phyloP scores from a whole-genome alignment of 2,329 filamentous ascomycete genomes.

The Fusarium staphyleae region DNA sequence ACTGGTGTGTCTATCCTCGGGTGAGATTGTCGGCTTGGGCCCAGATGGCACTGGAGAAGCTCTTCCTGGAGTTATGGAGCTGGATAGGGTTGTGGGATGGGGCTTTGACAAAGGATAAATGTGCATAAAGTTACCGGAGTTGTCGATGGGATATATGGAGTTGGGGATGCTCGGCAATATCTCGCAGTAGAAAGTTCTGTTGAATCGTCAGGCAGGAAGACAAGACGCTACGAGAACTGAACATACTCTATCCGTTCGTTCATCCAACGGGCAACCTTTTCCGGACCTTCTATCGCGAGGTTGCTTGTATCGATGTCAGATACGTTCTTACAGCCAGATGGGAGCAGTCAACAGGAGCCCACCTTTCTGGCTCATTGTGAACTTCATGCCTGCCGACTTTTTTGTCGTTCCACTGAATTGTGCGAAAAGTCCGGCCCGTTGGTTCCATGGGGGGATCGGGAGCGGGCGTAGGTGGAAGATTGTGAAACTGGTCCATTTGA shows the following conservation, averaged over 20 bases:
- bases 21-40: background rate
- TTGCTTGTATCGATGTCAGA: constrained; percentile 15
- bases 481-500: constrained; percentile 4
- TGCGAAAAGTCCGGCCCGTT: constrained; percentile 15
- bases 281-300: constrained; percentile 8
- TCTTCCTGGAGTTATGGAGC: constrained; percentile 5
- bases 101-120: constrained; percentile 18
- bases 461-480: background rate
- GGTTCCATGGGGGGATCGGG: background rate
- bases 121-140: constrained; percentile 16
- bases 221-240: background rate
- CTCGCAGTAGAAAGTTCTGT: constrained; percentile 29
- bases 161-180: constrained; percentile 23
- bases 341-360: background rate
- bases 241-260: constrained; percentile 23
- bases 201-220: constrained; percentile 6
- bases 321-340: background rate
- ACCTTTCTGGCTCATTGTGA: constrained; percentile 5
- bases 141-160: constrained; percentile 21
- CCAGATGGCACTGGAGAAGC: background rate
- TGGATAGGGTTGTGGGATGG: constrained; percentile 8
- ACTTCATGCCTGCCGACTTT: background rate
- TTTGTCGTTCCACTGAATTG: constrained; percentile 13
- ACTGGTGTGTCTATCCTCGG: constrained; percentile 10
- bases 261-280: constrained; percentile 31